Evolutionary conservation across 2,329 filamentous ascomycete species (phyloP).

Genomic region (Akanthomyces muscarius): DNA sequence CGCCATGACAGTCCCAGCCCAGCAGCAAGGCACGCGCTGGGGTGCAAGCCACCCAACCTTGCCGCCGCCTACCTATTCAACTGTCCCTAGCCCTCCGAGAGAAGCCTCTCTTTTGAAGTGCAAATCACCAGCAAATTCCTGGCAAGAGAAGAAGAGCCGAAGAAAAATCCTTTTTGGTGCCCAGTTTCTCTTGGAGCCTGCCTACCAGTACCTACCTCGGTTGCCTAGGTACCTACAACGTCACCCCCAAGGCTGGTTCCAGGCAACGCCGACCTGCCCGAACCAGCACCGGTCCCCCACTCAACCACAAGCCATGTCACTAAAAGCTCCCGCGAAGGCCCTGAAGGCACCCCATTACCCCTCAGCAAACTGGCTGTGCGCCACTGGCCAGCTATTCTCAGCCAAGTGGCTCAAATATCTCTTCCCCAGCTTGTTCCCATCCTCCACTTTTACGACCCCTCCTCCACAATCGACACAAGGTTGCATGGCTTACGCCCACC

Average conservation of each 20-base stretch:
- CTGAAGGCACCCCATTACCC: background rate
- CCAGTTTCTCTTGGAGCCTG: background rate
- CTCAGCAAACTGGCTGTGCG: background rate
- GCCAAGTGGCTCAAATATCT: background rate
- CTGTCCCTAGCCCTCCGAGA: background rate
- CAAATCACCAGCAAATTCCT: background rate
- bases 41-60: background rate
- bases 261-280: conserved; percentile 7
- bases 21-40: background rate
- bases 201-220: too few species aligned
- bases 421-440: conserved; percentile 12
- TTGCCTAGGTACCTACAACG: too few species aligned
- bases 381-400: background rate
- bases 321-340: background rate
- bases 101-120: background rate
- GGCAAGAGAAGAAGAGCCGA: too few species aligned
- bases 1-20: background rate
- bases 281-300: conserved; percentile 1
- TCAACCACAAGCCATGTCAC: background rate
- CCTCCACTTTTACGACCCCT: background rate
- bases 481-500: conserved; percentile 10
- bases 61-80: background rate
- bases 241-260: background rate
- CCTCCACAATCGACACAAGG: conserved; percentile 14
- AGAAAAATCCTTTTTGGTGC: too few species aligned